Base-by-base conservation (phyloP, 768 basidiomycete genomes). In the Pholiota microspora region DNA sequence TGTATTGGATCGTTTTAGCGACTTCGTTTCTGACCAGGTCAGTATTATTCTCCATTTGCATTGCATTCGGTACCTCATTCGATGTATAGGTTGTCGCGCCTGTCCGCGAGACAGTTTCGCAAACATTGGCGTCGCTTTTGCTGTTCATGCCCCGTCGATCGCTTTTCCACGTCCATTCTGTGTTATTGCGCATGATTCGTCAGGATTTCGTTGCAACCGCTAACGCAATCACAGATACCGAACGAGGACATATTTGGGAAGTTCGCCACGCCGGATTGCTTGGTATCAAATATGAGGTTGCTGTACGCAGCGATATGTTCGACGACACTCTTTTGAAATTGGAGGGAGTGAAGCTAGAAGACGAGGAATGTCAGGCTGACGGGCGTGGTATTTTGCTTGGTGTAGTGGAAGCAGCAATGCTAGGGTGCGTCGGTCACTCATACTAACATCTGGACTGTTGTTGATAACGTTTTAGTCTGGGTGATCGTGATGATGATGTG, bases 271-370 rank as follows among this genome's bases (percentile, higher is more conserved):
- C 97, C n/a, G 97, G 97, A 25, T 73, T 99, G 55, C 80, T 98
- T 7, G 97, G 97, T 1, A 85, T 99, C 69, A 98, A 98, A 75
- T 98, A 98, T 68, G 92, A 98, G 69, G 94, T 98, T 32, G 97
- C 96, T 12, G 97, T 98, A 15, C 77, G 94, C 59, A 84, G 79
- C 51, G 94, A 97, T 67, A 72, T 98, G 21, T 85, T 98, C 54
- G 81, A 82, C 23, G 65, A 72, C 6, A 61, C 63, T 24, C 53
- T 60, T 29, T 63, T n/a, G n/a, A n/a, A n/a, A n/a, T n/a, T n/a
- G n/a, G n/a, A n/a, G n/a, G n/a, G 73, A 15, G 72, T 55, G 15
- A 62, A 74, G 55, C 60, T 65, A 35, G 75, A 76, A 62, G 75
- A 71, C 25, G 69, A 68, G 32, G 70, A 71, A 3, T 58, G 67